Evolutionary conservation across 768 basidiomycete species (phyloP), one percentile per base, ranked within the genome.

Genomic region (Agaricus blazei): DNA sequence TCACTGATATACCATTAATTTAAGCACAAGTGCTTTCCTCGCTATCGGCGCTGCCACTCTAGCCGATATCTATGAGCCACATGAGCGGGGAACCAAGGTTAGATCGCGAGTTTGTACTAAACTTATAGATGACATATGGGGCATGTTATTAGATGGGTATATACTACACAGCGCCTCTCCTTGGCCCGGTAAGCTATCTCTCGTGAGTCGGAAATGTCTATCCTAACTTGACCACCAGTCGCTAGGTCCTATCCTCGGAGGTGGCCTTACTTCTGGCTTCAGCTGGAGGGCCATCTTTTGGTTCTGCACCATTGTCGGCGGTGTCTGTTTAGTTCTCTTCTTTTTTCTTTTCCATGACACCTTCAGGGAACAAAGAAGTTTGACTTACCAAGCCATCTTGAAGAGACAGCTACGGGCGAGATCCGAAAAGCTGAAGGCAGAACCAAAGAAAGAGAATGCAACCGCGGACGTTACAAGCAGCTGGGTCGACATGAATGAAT

Each of bases 251-350:
- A 73, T 90, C 19, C 57, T 89, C 37, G 88, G 88, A 1, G 88
- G 88, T 0, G 75, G 69, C 3, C 68, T 89, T 3, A 82, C 87
- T 0, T 73, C 82, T 52, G 76, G 71, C 0, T 84, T 85, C 64
- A 76, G 74, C 43, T 94, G 93, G 92, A 79, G 88, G 44, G 81
- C 84, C 9, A 79, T 81, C 0, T 90, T 93, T 67, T 93, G 87
- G 78, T 90, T 93, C 65, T 77, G 92, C 28, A 73, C 79, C 1
- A 84, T 83, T 26, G 75, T 85, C 54, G 79, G 78, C 6, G 81
- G 80, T 6, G 26, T 76, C 31, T 76, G 78, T 48, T 70, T 81
- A 48, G 42, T 81, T 44, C 70, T 74, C 24, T 88, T 90, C 66
- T 51, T 85, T 41, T 67, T 84, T 26, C 68, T 84, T 63, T 88